Evolutionary conservation across 371 early-diverging fungal genomes (phyloP), one percentile per base, ranked within the genome.

Genomic region (Circinella minor): DNA sequence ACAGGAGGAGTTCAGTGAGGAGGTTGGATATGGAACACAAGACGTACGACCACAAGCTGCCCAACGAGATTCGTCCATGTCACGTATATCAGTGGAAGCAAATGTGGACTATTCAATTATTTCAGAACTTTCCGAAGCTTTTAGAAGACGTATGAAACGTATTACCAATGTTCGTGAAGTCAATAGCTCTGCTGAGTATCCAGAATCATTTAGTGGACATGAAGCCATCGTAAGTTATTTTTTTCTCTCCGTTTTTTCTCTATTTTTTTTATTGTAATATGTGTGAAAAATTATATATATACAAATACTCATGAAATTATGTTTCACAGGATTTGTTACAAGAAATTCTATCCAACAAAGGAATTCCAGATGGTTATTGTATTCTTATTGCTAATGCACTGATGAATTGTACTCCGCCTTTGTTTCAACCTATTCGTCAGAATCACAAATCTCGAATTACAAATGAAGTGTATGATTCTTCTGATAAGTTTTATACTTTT

Each of bases 181-280:
- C 7, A 79, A 79, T 67, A 82, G 82, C 43, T 70, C 81, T 3
- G 76, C 79, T n/a, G 81, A 78, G 51, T 84, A 84, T 63, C 81
- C 85, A 9, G 77, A 79, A 39, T 74, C 79, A 49, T 84, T 84
- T 61, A 82, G 79, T 36, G 85, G 85, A 15, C 66, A 72, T 51
- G 85, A 84, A 71, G 85, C 82, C 8, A 73, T 82, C 61, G 82
- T 84, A 77, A 77, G 73, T 74, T 55, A 15, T 27, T 27, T 27
- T 27, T 27, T 27, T 27, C 27, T 27, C 27, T 27, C 27, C 27
- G 27, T 20, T 38, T 1, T n/a, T 64, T 20, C 17, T 38, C 4
- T 20, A 15, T 6, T 27, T 46, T 6, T 47, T 11, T 61, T n/a
- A n/a, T n/a, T n/a, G n/a, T n/a, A n/a, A n/a, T 48, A 36, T 43